Base-by-base conservation (phyloP, 75 land plant genomes). In the Cupressus sempervirens region DNA sequence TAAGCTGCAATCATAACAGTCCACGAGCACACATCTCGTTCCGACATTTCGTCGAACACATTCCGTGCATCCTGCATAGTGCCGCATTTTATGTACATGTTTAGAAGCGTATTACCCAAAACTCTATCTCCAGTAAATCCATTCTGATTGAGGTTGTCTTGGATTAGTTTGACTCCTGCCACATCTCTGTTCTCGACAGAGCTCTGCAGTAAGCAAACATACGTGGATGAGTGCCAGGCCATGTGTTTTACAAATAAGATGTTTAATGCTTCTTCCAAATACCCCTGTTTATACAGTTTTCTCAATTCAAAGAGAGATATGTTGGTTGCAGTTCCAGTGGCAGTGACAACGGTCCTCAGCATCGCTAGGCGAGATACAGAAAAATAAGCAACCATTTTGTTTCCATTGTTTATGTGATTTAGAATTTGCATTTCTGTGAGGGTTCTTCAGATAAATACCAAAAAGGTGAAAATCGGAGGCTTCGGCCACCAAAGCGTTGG, bases 1-100 rank as follows among this genome's bases (percentile, higher is more conserved):
- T 53, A 46, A 29, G 67, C 82, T 35, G 73, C 16, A 32, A 88
- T 88, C 81, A 87, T 81, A 20, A 76, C 20, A 30, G 88, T 88
- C 89, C 89, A 88, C 10, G 56, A 35, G 12, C 84, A 32, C 76
- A 82, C 83, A 82, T 82, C 83, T 50, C 83, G 83, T 35, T 34
- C 65, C 16, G 26, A 32, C 65, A 82, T 82, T 79, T 79, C 15
- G 14, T 79, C 43, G 4, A 79, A 79, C 45, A 79, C 50, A 45
- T n/a, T 79, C 6, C 81, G 52, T 36, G 81, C 81, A n/a, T 79
- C 81, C 0, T 9, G 43, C 81, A 79, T 6, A 79, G 29, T 45
- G 40, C 48, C 81, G 30, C 81, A 79, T 45, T 79, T 79, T 5
- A 45, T 13, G n/a, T 79, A 79, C 81, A 79, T 79, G 81, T 79